phyloP scores from a whole-genome alignment of 345 rosid species.

The Raphanus sativus region DNA sequence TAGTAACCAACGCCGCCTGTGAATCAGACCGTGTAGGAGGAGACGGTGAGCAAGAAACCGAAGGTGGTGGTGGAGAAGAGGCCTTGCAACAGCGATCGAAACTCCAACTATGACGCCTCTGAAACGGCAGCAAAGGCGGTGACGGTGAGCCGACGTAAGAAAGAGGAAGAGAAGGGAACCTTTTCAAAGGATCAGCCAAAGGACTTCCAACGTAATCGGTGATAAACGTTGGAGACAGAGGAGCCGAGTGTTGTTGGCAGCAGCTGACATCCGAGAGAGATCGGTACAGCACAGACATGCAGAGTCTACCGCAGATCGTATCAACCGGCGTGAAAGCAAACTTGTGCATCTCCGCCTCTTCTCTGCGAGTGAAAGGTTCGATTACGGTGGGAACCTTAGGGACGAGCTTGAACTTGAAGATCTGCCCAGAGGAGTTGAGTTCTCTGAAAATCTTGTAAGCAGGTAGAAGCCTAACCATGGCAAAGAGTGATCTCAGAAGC shows the following conservation, averaged over 20 bases:
- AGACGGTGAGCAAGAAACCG: conserved; percentile 73
- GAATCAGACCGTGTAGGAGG: conserved; percentile 80
- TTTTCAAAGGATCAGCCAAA: conserved; percentile 79
- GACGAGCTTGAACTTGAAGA: conserved; percentile 55
- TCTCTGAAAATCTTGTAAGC: conserved; percentile 82
- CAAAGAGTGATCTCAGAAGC: conserved; percentile 83
- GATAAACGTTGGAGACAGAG: conserved; percentile 79
- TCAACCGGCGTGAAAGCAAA: conserved; percentile 86
- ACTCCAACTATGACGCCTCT: conserved; percentile 92
- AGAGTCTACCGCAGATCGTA: conserved; percentile 77
- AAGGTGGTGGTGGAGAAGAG: conserved; percentile 58
- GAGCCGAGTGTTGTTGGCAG: conserved; percentile 61
- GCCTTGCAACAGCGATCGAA: conserved; percentile 54
- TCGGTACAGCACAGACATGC: conserved; percentile 71
- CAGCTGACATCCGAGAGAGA: conserved; percentile 63
- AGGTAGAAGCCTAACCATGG: conserved; percentile 81
- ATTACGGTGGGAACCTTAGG: conserved; percentile 76
- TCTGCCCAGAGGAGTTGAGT: conserved; percentile 71
- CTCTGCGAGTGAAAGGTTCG: conserved; percentile 81
- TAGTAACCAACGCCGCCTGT: conserved; percentile 52
- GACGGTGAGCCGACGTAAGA: conserved; percentile 49
- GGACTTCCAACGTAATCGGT: conserved; percentile 97
- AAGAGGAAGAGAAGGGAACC: conserved; percentile 73
- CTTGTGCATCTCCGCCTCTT: conserved; percentile 83
- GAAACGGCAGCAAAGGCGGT: conserved; percentile 75